A percentile compares a stretch with the other conserved stretches of the same genome.
phyloP scores from a whole-genome alignment of 306 rosid genomes.

The Quercus parvula region DNA sequence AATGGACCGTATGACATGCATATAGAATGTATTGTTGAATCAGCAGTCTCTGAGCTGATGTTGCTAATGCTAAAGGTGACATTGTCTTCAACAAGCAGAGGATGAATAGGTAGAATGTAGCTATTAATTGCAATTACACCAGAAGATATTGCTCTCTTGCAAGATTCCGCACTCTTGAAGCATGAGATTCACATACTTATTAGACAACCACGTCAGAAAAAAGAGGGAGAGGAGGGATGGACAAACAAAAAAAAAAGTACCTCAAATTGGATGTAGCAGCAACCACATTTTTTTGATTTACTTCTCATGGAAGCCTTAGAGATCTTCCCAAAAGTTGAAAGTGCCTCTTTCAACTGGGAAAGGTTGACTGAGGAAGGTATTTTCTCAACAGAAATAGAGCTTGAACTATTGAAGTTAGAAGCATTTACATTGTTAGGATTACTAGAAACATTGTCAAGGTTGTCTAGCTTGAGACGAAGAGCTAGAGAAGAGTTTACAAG shows the following conservation, averaged over 20 bases:
- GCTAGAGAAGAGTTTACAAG: not conserved
- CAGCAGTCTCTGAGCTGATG: constrained; percentile 13
- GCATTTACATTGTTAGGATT: not conserved
- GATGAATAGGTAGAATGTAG: not conserved
- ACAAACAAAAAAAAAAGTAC: not conserved
- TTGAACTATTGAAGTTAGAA: not conserved
- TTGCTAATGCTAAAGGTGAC: constrained; percentile 12
- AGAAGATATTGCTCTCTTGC: not conserved
- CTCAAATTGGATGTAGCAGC: not conserved
- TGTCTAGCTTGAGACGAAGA: not conserved
- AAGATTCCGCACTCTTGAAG: constrained; percentile 5
- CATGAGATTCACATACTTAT: not conserved
- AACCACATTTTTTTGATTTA: not conserved
- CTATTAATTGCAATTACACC: not conserved
- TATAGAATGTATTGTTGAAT: constrained; percentile 10
- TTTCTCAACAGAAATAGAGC: not conserved
- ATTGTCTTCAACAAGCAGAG: not conserved
- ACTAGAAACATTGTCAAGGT: not conserved
- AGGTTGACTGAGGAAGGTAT: constrained; percentile 4
- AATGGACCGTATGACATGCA: constrained; percentile 20
- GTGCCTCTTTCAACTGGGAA: constrained; percentile 1
- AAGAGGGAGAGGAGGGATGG: not conserved
- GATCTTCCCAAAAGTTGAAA: not conserved
- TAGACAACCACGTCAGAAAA: not conserved
- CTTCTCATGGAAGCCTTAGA: constrained; percentile 2